These are phyloP conservation scores for Claviceps spartinae DNA, from an alignment of 2,329 filamentous ascomycete species.

Conservation along the genomic window DNA sequence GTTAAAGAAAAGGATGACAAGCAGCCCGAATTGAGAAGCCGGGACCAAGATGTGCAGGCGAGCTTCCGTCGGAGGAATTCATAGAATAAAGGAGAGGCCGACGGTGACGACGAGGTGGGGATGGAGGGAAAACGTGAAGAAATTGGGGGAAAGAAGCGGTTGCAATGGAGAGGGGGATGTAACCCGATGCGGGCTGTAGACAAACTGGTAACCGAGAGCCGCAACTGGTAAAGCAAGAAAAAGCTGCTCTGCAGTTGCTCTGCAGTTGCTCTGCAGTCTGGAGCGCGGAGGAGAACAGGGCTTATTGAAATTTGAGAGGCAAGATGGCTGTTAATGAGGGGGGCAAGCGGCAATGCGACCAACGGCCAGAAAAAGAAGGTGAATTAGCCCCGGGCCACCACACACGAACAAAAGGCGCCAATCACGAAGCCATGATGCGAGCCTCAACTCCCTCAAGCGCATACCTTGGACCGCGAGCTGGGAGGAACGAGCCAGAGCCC, in stretches of 20 bases:
- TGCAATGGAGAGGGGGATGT: conserved; percentile 4
- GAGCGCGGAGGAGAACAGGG: conserved; percentile 1
- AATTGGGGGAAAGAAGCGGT: neutral
- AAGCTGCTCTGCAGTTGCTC: neutral
- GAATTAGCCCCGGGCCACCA: conserved; percentile 4
- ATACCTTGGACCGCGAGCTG: conserved; percentile 1
- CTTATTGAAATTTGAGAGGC: neutral
- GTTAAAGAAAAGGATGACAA: neutral
- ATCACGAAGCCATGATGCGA: conserved; percentile 5
- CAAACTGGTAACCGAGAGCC: neutral
- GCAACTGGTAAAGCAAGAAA: neutral
- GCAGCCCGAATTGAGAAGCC: neutral
- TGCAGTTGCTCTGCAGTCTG: neutral
- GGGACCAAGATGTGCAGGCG: conserved; percentile 41
- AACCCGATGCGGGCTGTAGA: conserved; percentile 4
- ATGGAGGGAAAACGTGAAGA: neutral
- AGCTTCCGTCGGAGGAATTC: conserved; percentile 20
- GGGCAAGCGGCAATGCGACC: conserved; percentile 3
- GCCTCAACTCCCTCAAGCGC: neutral
- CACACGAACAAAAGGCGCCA: conserved; percentile 5
- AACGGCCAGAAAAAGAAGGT: conserved; percentile 8
- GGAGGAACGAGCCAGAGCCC: neutral
- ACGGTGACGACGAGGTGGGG: neutral
- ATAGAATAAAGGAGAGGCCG: neutral
- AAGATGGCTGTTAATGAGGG: conserved; percentile 1